Percentiles rank a stretch among this genome's conserved stretches.
These are phyloP conservation scores for Backusella macrospora DNA, from an alignment of 192 early-diverging fungal genomes.

Conservation along the genomic window DNA sequence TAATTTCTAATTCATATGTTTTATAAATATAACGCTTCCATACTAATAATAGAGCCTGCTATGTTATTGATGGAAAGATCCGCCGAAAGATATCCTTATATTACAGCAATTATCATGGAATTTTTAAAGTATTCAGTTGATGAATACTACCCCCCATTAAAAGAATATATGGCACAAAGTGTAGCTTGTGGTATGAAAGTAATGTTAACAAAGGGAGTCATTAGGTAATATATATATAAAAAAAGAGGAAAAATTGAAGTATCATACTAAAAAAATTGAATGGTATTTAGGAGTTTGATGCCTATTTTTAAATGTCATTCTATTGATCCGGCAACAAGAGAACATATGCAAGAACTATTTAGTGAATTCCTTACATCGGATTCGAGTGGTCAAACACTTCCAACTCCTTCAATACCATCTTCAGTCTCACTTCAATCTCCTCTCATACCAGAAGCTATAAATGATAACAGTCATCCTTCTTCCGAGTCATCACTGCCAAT, in stretches of 20 bases:
- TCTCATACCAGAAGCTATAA: background rate
- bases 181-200: conserved; percentile 60
- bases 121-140: conserved; percentile 63
- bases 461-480: background rate
- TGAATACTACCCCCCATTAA: conserved; percentile 59
- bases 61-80: conserved; percentile 76
- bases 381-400: background rate
- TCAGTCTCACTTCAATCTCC: conserved; percentile 9
- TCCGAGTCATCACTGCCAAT: background rate
- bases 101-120: conserved; percentile 71
- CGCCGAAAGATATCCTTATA: conserved; percentile 60
- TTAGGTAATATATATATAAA: conserved; percentile 49
- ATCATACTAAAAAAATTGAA: background rate
- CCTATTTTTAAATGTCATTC: conserved; percentile 36
- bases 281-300: conserved; percentile 28
- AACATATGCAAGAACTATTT: conserved; percentile 35
- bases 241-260: background rate
- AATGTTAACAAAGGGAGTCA: conserved; percentile 64
- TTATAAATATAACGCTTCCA: background rate
- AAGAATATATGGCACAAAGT: conserved; percentile 48
- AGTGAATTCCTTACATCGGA: conserved; percentile 26
- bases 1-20: background rate
- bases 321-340: conserved; percentile 23
- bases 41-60: conserved; percentile 61
- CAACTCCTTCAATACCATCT: conserved; percentile 11